A percentile compares a stretch with the other conserved stretches of the same genome.
phyloP scores from a whole-genome alignment of 176 grass and related monocot genomes.

The Carex littledalei region DNA sequence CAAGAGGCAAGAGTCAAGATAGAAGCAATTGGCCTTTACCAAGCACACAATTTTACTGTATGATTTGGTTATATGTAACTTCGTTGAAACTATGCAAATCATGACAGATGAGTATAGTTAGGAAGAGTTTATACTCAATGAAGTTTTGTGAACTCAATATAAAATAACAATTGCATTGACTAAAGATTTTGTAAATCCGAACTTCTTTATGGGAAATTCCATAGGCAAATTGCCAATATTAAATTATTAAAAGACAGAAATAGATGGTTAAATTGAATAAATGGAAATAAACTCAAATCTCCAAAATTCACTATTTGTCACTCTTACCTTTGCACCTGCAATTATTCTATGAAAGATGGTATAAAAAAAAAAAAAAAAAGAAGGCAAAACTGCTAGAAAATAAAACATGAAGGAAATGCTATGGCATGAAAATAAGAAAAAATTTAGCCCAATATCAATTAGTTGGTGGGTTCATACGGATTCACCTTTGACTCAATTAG shows the following conservation, averaged over 20 bases:
- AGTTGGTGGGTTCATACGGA: background rate
- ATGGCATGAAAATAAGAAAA: background rate
- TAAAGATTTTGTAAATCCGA: background rate
- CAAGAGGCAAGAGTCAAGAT: too few relatives aligned
- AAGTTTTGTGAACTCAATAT: too few relatives aligned
- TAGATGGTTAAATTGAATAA: background rate
- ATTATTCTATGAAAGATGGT: background rate
- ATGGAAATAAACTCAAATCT: background rate
- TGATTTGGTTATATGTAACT: too few relatives aligned
- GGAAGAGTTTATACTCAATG: too few relatives aligned
- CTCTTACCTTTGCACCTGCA: background rate
- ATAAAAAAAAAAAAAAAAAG: background rate
- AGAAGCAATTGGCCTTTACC: too few relatives aligned
- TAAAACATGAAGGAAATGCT: background rate
- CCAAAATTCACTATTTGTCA: background rate
- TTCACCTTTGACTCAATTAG: constrained; percentile 11
- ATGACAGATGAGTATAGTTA: too few relatives aligned
- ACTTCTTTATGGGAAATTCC: background rate
- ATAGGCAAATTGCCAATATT: background rate
- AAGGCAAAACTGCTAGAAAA: background rate
- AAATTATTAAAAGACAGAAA: background rate
- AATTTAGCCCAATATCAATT: background rate
- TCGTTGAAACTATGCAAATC: too few relatives aligned
- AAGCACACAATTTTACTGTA: too few relatives aligned
- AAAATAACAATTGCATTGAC: too few relatives aligned